Evolutionary conservation across 768 basidiomycete genomes (phyloP), one percentile per base, ranked within the genome.

Genomic region (Russula dissimulans): DNA sequence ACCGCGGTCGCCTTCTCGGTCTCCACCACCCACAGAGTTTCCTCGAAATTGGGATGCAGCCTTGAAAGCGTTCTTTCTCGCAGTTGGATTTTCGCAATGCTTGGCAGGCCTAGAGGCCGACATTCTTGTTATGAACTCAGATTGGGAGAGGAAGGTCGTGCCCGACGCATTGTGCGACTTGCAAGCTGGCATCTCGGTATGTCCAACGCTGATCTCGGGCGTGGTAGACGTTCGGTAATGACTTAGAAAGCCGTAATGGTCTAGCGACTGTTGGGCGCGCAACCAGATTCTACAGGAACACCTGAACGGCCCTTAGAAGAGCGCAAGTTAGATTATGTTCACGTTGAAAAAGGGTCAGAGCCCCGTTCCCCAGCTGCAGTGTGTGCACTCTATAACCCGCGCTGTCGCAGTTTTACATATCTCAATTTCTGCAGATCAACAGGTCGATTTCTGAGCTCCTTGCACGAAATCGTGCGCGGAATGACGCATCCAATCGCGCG

Each of bases 371-470:
- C 78, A 68, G 78, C 80, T 45, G 78, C 81, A 57, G 89, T 89
- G 65, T 71, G 81, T 75, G 57, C 56, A 36, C 5, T 17, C 12
- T 59, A 36, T 29, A n/a, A 10, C 11, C 11, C 39, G n/a, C 32
- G 41, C 36, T 12, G 10, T 54, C 22, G 36, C 18, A 29, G 26
- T 54, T 17, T 41, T 44, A 46, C 22, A 54, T 31, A 54, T 34
- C 22, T 26, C 22, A 26, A 54, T 18, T 5, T 17, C 54, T 41
- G 47, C 54, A 68, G 90, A 75, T 84, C 36, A 90, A 79, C 59
- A 86, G 81, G 69, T 81, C 81, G 6, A 85, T 92, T 34, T 87
- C 90, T 3, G 69, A 74, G 46, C 86, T 91, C 57, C 79, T 92
- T 1, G 86, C 87, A 0, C 75, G 77, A 51, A 90, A 84, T 54